Conservation (phyloP, 1,139 yeast genomes). For the Diutina sp. region DNA sequence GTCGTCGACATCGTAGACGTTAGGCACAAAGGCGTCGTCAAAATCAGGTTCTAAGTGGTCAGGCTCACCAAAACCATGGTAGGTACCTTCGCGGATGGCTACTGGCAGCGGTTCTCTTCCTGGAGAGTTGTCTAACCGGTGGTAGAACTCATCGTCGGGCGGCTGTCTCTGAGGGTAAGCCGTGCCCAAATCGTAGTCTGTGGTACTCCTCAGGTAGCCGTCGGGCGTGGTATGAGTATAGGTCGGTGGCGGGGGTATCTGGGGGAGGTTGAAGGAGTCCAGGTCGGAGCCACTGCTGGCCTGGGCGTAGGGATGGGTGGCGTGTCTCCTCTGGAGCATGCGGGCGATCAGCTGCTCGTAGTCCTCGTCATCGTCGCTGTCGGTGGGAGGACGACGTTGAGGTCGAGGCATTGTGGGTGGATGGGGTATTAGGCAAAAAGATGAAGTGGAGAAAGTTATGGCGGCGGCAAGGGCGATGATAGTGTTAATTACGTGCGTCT, state of each 20-base stretch:
- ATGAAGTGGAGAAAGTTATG: not conserved
- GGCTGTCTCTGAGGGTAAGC: not conserved
- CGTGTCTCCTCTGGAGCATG: not conserved
- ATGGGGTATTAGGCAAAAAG: not conserved
- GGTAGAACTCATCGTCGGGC: not conserved
- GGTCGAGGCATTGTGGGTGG: not conserved
- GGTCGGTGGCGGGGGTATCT: not conserved
- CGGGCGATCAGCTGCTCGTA: conserved; percentile 1
- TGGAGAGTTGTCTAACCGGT: not conserved
- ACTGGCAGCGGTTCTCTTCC: not conserved
- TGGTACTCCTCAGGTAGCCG: not conserved
- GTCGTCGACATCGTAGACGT: conserved; percentile 29
- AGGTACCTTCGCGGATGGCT: not conserved
- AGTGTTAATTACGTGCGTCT: not conserved
- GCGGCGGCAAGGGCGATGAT: not conserved
- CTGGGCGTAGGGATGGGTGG: not conserved
- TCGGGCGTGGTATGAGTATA: not conserved
- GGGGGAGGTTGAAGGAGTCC: not conserved
- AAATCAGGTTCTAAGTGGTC: conserved; percentile 6
- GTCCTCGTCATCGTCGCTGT: not conserved
- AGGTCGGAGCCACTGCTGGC: not conserved
- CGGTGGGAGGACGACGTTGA: not conserved
- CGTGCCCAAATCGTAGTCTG: not conserved
- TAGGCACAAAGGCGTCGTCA: conserved; percentile 34
- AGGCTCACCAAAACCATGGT: not conserved